Evolutionary conservation across 805 yeast genomes (phyloP).

Genomic region (Ogataea paraovalis): DNA sequence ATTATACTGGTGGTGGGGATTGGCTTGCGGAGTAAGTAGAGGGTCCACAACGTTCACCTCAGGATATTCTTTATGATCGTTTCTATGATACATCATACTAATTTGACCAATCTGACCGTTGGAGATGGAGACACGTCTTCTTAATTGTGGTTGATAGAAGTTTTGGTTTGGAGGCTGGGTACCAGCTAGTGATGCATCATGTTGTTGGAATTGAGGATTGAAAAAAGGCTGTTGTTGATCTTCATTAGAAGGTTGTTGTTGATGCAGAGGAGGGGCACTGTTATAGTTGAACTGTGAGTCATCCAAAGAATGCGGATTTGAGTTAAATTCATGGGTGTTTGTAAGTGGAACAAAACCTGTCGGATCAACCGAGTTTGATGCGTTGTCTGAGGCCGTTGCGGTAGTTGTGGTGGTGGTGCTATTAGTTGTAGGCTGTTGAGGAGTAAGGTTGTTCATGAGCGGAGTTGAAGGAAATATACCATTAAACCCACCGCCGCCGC

Average conservation of each 20-base stretch:
- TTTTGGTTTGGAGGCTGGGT: neutral
- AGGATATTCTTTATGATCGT: conserved; percentile 5
- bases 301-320: neutral
- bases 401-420: neutral
- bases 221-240: conserved; percentile 1
- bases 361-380: neutral
- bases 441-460: neutral
- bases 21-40: neutral
- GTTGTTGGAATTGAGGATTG: conserved; percentile 1
- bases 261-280: conserved; percentile 1
- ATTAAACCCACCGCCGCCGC: neutral
- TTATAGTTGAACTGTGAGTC: neutral
- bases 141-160: conserved; percentile 22
- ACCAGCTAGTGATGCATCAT: neutral
- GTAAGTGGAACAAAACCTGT: neutral
- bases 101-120: conserved; percentile 84
- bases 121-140: conserved; percentile 74
- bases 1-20: neutral
- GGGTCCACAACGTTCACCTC: neutral
- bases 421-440: neutral
- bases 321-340: neutral
- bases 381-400: neutral
- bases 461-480: neutral
- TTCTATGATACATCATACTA: conserved; percentile 28
- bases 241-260: too few species aligned